Evolutionary conservation across 495 filamentous ascomycete species (phyloP).

Genomic region (Cudoniella acicularis): DNA sequence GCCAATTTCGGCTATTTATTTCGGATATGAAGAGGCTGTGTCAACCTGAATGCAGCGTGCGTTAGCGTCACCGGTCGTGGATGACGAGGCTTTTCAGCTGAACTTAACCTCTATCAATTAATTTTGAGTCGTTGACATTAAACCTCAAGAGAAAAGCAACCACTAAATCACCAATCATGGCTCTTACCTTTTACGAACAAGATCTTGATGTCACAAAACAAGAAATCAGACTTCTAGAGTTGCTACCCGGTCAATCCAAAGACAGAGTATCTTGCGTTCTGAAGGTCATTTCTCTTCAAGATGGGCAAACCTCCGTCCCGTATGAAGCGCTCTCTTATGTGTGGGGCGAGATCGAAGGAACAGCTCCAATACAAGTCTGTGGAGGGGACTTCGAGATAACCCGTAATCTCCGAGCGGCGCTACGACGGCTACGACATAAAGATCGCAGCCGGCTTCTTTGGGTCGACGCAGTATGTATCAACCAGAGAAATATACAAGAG

Average conservation of each 20-base stretch:
- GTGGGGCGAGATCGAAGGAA: conserved; percentile 27
- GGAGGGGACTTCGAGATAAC: conserved; percentile 19
- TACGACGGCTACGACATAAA: conserved; percentile 24
- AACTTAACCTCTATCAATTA: neutral
- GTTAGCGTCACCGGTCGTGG: neutral
- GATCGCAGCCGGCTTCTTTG: conserved; percentile 25
- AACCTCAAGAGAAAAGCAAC: neutral
- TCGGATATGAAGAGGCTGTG: no score
- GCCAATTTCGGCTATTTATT: no score
- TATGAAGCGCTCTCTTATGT: conserved; percentile 36
- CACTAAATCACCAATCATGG: neutral
- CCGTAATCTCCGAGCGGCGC: conserved; percentile 25
- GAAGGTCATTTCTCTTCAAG: neutral
- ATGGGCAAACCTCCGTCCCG: neutral
- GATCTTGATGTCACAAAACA: neutral
- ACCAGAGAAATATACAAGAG: conserved; percentile 32
- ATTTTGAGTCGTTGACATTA: neutral
- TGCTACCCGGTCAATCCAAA: neutral
- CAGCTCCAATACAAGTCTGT: conserved; percentile 20
- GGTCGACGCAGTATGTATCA: conserved; percentile 37
- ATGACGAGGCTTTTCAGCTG: neutral
- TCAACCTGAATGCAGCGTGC: neutral
- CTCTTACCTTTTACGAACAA: neutral
- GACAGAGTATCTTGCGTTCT: neutral
- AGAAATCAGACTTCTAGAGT: neutral